Percentiles rank a stretch among this genome's conserved stretches.
phyloP scores from a whole-genome alignment of 495 filamentous ascomycete species.

The Tetracladium marchalianum region DNA sequence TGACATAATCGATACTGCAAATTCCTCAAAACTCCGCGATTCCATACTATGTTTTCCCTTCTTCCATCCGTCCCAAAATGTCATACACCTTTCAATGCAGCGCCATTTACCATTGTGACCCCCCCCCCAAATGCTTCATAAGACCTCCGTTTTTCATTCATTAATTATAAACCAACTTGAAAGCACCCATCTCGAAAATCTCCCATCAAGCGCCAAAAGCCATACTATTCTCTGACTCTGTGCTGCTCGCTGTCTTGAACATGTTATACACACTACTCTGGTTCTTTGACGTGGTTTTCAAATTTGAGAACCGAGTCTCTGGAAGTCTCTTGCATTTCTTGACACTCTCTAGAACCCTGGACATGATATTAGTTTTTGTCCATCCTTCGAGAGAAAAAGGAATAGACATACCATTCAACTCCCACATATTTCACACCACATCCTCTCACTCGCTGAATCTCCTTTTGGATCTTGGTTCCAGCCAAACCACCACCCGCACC shows the following conservation, averaged over 20 bases:
- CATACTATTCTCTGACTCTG: not conserved
- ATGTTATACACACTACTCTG: slow-evolving; percentile 19
- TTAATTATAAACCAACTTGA: too few relatives aligned
- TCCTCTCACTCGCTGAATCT: slow-evolving; percentile 55
- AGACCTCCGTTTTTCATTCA: too few relatives aligned
- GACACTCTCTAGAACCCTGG: slow-evolving; percentile 71
- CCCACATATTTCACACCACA: slow-evolving; percentile 69
- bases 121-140: too few relatives aligned
- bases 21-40: too few relatives aligned
- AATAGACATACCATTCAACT: slow-evolving; percentile 64
- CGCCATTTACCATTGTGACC: too few relatives aligned
- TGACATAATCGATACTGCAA: too few relatives aligned
- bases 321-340: slow-evolving; percentile 62
- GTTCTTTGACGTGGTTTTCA: slow-evolving; percentile 13
- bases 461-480: slow-evolving; percentile 72
- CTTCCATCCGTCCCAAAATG: too few relatives aligned
- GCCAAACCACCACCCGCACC: slow-evolving; percentile 65
- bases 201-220: not conserved
- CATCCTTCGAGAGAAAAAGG: slow-evolving; percentile 2
- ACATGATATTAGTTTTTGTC: slow-evolving; percentile 1
- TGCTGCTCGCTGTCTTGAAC: slow-evolving; percentile 12
- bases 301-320: slow-evolving; percentile 53
- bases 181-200: not conserved
- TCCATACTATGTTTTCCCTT: too few relatives aligned
- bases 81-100: too few relatives aligned